Base-by-base conservation (phyloP, 2,329 filamentous ascomycete genomes). In the Alternaria consortialis region DNA sequence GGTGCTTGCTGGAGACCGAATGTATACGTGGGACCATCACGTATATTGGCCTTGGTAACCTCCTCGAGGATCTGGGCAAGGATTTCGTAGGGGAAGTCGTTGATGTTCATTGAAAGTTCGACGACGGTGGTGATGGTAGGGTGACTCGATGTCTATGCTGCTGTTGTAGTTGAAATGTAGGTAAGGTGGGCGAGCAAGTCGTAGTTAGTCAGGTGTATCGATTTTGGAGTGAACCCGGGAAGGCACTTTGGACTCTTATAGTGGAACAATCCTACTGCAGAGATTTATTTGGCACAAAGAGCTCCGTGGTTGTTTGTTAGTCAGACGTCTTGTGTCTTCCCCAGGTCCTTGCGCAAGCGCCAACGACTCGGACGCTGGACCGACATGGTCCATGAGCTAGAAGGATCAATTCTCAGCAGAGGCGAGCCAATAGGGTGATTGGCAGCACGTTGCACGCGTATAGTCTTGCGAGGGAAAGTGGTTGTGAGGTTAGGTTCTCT, bases 1-100 rank as follows among this genome's bases (percentile, higher is more conserved):
- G 80, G 80, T 29, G 82, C 80, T 71, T 85, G 80, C 27, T 79
- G 82, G 29, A 86, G 77, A 58, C 84, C 84, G 68, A 85, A 86
- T 56, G 84, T 85, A 73, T 80, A 86, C 54, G 75, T 79, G 20
- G 81, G 81, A 46, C 80, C 80, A 72, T 84, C 78, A 51, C 75
- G 74, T 62, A 79, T 76, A 69, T 86, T 85, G 67, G 81, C 74
- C 59, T 79, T 76, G 63, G 83, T 80, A 58, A 84, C 80, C 65
- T 82, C 75, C 48, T 82, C 77, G 53, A 86, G 82, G 71, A 86
- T 85, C 64, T 81, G 75, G 58, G 80, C 80, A 62, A 86, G 79
- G 60, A 86, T 80, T 77, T 86, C 84, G 67, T 78, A 79, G 20
- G 84, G 84, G 53, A 86, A 79, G 56, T 80, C 76, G 79, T 82